phyloP scores from a whole-genome alignment of 345 rosid genomes.

The Eucalyptus guilfoylei region DNA sequence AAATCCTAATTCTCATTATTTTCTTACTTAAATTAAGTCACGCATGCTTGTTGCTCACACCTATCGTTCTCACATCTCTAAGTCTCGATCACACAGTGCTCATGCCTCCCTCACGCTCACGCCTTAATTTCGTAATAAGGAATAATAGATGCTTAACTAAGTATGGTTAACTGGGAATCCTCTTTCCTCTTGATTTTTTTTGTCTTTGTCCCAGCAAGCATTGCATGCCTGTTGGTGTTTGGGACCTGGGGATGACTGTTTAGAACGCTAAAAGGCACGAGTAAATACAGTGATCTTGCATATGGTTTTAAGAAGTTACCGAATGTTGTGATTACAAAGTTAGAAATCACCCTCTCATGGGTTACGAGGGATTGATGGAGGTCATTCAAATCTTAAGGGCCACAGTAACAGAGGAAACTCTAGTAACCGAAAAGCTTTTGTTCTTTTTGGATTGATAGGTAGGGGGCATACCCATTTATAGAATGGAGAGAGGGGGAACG shows the following conservation, averaged over 20 bases:
- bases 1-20: neutral
- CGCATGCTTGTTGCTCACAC: neutral
- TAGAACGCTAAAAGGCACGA: neutral
- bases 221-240: neutral
- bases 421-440: too few species aligned
- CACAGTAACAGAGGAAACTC: too few species aligned
- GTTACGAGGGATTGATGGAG: neutral
- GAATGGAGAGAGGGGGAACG: fast-evolving
- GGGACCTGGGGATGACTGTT: neutral
- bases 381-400: neutral
- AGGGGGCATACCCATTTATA: too few species aligned
- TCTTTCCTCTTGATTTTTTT: neutral
- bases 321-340: too few species aligned
- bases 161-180: neutral
- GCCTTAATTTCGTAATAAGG: neutral
- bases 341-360: neutral
- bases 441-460: too few species aligned
- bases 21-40: too few species aligned
- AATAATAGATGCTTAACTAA: too few species aligned
- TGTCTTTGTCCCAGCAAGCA: neutral
- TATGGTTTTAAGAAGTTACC: neutral
- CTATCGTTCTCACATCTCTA: neutral
- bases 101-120: neutral
- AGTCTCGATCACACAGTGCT: neutral
- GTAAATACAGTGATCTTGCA: neutral